Evolutionary conservation across 192 early-diverging fungal species (phyloP), one percentile per base, ranked within the genome.

Genomic region (Gamsiella multidivaricata): DNA sequence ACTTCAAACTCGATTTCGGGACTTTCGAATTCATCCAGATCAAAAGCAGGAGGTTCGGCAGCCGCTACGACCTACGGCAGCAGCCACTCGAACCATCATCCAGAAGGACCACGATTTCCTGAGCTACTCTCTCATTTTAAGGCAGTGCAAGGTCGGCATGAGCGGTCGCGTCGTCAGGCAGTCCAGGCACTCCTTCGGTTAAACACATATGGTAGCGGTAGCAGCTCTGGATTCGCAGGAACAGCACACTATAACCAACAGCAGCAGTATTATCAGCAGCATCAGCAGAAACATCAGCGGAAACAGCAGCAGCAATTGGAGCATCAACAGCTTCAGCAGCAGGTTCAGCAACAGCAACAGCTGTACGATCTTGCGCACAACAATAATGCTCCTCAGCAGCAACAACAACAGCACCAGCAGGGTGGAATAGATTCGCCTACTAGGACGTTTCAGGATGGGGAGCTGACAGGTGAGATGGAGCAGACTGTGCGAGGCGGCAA

Each of bases 111-210:
- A 29, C 79, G 79, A 37, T 95, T 91, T 81, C 73, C 82, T 36
- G 93, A 94, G 3, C 72, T 95, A 0, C 73, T 94, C 20, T 69
- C 76, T 11, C 93, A 96, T 61, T 96, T 96, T 61, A 84, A 87
- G 41, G 51, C 75, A 20, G 91, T 94, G 20, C 94, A 96, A 56
- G 50, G 61, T 2, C 83, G 88, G 20, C 94, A 96, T 80, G 94
- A 96, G 59, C 85, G 88, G 28, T 80, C 72, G n/a, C 82, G 92
- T 9, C 84, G 85, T 39, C 78, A 86, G 51, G 82, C 85, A 65
- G 63, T 63, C 2, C 63, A 70, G 32, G 56, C 68, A 2, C 49
- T 70, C n/a, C 29, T 68, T n/a, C 34, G 66, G 10, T 22, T 55
- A 6, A 74, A 69, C 33, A 81, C 72, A 0, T 70, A 71, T 46